Base-by-base conservation (phyloP, 2,329 filamentous ascomycete species). In the Mollisiaceae sp. region DNA sequence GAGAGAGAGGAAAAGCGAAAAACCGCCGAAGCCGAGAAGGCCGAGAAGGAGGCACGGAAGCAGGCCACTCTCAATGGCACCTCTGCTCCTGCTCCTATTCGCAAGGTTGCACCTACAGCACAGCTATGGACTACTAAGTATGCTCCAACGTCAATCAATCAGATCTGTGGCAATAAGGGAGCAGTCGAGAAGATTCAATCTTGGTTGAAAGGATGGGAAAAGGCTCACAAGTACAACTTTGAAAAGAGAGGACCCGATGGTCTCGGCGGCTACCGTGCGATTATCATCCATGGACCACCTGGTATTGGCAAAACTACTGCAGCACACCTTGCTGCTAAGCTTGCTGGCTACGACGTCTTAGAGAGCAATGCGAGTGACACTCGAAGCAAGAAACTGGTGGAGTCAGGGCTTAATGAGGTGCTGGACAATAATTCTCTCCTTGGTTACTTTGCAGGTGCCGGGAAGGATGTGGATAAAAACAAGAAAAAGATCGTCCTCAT, bases 281-380 rank as follows among this genome's bases (percentile, higher is more conserved):
- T 98, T 70, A 97, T 98, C 76, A 90, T 99, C 62, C 94, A 96
- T 71, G 95, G 95, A 0, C 94, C 95, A 18, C 95, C 95, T 36
- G 95, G 95, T 20, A 97, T 99, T 70, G 95, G 95, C 71, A 99
- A 99, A 80, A 99, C 95, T 1, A 99, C 95, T 38, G 93, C 96
- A 59, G 95, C 95, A 27, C 95, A 99, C 81, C 83, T 99, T 36
- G 92, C 97, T 18, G 94, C 95, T 0, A 96, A 93, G 74, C 81
- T 98, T 22, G 94, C 97, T 76, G 94, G 94, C 1, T 98, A 93
- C 75, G 95, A 99, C 77, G 86, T 97, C 52, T 83, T 99, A 14
- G 95, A 99, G 81, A 95, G 89, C 74, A 99, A 99, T 75, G 95
- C 95, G 41, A 98, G 94, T 78, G 95, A 99, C 76, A 91, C 92